Percentiles rank a stretch among this genome's conserved stretches.
phyloP scores from a whole-genome alignment of 805 yeast genomes.

The Candida nonsorbophila region DNA sequence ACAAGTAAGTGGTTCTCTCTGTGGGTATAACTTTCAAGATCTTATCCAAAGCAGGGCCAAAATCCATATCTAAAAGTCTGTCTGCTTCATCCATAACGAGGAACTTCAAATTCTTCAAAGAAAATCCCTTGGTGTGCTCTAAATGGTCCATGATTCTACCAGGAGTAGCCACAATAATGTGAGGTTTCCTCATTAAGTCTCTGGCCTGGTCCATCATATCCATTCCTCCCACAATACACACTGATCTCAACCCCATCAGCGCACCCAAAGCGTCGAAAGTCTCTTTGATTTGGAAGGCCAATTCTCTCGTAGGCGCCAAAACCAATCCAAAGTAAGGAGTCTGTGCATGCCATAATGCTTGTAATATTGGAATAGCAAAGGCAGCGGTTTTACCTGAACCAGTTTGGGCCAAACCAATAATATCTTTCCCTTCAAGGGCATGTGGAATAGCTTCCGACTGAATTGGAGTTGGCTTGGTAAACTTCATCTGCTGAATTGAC shows the following conservation, averaged over 20 bases:
- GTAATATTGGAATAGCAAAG: slow-evolving; percentile 91
- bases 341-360: slow-evolving; percentile 85
- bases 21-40: slow-evolving; percentile 80
- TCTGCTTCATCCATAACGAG: slow-evolving; percentile 98
- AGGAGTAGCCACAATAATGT: slow-evolving; percentile 92
- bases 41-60: slow-evolving; percentile 89
- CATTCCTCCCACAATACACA: slow-evolving; percentile 95
- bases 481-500: slow-evolving; percentile 72
- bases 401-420: slow-evolving; percentile 94
- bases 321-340: slow-evolving; percentile 86
- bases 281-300: slow-evolving; percentile 85
- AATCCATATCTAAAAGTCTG: slow-evolving; percentile 90
- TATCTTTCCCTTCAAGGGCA: slow-evolving; percentile 85
- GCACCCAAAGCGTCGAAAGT: slow-evolving; percentile 93
- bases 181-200: slow-evolving; percentile 91
- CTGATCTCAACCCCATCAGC: slow-evolving; percentile 85
- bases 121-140: slow-evolving; percentile 87
- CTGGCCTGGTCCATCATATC: slow-evolving; percentile 97
- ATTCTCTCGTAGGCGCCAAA: slow-evolving; percentile 79
- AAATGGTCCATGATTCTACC: slow-evolving; percentile 91
- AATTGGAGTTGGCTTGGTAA: slow-evolving; percentile 84
- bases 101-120: slow-evolving; percentile 69
- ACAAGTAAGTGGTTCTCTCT: slow-evolving; percentile 77
- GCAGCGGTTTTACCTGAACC: slow-evolving; percentile 99
- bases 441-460: slow-evolving; percentile 89